These are phyloP conservation scores for Magnolia changhungtana DNA, from an alignment of 164 flowering plant species.

Conservation along the genomic window DNA sequence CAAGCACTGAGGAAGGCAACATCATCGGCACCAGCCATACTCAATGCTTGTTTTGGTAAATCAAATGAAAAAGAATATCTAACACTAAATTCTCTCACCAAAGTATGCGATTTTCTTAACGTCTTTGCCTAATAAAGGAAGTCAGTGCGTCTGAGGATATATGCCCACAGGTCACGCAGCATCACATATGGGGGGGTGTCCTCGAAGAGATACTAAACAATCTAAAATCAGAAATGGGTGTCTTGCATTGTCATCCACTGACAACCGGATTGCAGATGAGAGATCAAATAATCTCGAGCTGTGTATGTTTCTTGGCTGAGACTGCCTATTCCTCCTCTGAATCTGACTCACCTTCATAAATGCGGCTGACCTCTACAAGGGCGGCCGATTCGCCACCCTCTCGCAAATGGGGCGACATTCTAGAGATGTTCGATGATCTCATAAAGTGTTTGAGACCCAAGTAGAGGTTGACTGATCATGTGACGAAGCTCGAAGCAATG, in stretches of 20 bases:
- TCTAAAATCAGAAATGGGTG: slow-evolving; percentile 53
- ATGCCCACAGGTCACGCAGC: slow-evolving; percentile 70
- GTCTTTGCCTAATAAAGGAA: slow-evolving; percentile 72
- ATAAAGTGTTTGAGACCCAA: slow-evolving; percentile 43
- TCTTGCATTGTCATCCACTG: slow-evolving; percentile 13
- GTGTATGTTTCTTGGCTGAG: slow-evolving; percentile 47
- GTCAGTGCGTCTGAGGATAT: slow-evolving; percentile 44
- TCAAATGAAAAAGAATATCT: slow-evolving; percentile 53
- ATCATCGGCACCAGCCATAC: not conserved
- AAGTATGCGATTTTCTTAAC: slow-evolving; percentile 48
- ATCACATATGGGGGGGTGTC: slow-evolving; percentile 58
- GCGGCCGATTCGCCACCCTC: slow-evolving; percentile 20
- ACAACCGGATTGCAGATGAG: slow-evolving; percentile 38
- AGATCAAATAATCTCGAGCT: slow-evolving; percentile 55
- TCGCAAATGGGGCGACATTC: slow-evolving; percentile 43
- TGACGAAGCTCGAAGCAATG: slow-evolving; percentile 66
- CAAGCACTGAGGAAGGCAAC: slow-evolving; percentile 26
- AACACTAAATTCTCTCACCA: slow-evolving; percentile 48
- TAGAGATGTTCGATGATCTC: slow-evolving; percentile 73
- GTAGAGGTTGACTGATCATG: slow-evolving; percentile 27
- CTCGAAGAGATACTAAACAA: slow-evolving; percentile 52
- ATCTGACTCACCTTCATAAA: slow-evolving; percentile 67
- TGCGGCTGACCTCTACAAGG: slow-evolving; percentile 51
- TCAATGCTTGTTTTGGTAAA: slow-evolving; percentile 33
- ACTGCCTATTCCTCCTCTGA: slow-evolving; percentile 29